Percentiles rank a stretch among this genome's conserved stretches.
These are phyloP conservation scores for Monilinia aucupariae DNA, from an alignment of 2,329 filamentous ascomycete genomes.

Conservation along the genomic window DNA sequence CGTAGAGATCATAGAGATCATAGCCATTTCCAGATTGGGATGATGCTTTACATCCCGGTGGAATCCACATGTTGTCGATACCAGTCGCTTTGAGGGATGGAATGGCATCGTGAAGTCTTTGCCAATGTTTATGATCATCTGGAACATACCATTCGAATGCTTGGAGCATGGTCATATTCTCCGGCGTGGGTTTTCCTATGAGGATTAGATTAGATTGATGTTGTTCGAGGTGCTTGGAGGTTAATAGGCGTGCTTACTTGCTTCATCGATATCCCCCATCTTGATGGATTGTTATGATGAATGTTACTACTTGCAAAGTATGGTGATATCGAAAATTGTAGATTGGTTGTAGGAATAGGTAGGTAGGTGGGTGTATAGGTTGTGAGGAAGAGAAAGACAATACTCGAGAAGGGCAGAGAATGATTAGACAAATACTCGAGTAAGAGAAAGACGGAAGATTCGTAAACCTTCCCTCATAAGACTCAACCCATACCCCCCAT, in stretches of 20 bases:
- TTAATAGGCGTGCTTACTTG: constrained; percentile 5
- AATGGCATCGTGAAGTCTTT: constrained; percentile 48
- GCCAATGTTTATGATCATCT: constrained; percentile 55
- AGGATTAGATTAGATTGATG: not conserved
- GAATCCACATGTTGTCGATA: constrained; percentile 61
- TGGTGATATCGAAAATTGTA: not conserved
- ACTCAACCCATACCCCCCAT: not conserved
- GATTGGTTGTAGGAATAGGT: not conserved
- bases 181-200: constrained; percentile 34
- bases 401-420: not conserved
- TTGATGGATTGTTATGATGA: not conserved
- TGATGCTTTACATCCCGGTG: constrained; percentile 65
- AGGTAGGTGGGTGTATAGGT: not conserved
- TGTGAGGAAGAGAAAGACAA: not conserved
- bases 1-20: constrained; percentile 65
- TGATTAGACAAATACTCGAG: not conserved
- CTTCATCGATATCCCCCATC: constrained; percentile 10
- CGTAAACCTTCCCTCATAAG: not conserved
- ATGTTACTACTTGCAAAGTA: too few species aligned
- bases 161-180: constrained; percentile 58
- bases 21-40: constrained; percentile 59
- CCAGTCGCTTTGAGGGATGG: constrained; percentile 54
- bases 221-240: too few species aligned
- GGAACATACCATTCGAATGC: constrained; percentile 70
- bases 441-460: not conserved